These are phyloP conservation scores for Erigeron philadelphicus DNA, from an alignment of 140 eudicot species.

Conservation along the genomic window DNA sequence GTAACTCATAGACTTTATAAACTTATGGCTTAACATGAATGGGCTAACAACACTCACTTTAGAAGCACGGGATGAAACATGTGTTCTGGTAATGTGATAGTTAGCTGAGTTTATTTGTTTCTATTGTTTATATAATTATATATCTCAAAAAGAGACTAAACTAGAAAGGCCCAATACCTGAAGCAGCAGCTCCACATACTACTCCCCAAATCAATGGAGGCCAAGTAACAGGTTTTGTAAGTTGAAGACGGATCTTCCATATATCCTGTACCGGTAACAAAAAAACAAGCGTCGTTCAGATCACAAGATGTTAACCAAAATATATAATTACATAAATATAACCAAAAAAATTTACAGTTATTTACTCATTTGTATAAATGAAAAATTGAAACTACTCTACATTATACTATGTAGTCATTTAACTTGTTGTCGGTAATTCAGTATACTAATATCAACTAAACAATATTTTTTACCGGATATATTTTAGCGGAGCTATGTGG, in stretches of 20 bases:
- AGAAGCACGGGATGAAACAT: background rate
- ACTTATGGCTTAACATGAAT: background rate
- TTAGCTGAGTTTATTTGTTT: background rate
- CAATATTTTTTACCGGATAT: too few relatives aligned
- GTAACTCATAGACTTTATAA: conserved; percentile 1
- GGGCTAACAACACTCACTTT: background rate
- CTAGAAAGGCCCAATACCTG: conserved; percentile 44
- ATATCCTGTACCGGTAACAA: conserved; percentile 48
- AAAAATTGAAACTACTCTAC: too few relatives aligned
- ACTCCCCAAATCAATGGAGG: conserved; percentile 99
- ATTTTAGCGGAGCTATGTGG: too few relatives aligned
- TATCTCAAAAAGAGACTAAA: background rate
- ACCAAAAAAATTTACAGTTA: background rate
- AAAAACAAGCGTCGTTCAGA: conserved; percentile 7
- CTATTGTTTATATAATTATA: too few relatives aligned
- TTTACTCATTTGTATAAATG: too few relatives aligned
- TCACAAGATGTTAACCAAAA: background rate
- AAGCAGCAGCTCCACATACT: conserved; percentile 99
- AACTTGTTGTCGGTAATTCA: too few relatives aligned
- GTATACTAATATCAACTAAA: too few relatives aligned
- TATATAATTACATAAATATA: background rate
- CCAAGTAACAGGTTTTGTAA: conserved; percentile 94
- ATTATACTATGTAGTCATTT: too few relatives aligned
- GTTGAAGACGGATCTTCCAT: conserved; percentile 96
- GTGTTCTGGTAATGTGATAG: conserved; percentile 16